A percentile compares a stretch with the other conserved stretches of the same genome.
phyloP scores from a whole-genome alignment of 768 basidiomycete species.

The Termitomyces eurrhizus region DNA sequence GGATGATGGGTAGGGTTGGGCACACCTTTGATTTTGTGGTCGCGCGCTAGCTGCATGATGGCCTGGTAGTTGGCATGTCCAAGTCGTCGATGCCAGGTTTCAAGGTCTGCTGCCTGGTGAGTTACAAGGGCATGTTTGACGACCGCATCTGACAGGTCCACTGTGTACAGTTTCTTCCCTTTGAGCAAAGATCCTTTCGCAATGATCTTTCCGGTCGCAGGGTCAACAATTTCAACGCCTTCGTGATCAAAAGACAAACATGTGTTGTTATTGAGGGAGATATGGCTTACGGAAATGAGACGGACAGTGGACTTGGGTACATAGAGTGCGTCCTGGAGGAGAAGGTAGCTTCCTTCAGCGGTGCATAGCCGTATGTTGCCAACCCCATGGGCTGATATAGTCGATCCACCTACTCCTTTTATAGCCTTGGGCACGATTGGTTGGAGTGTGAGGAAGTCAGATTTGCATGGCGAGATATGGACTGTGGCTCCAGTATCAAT shows the following conservation, averaged over 20 bases:
- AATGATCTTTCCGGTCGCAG: no score
- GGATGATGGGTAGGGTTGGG: no score
- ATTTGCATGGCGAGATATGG: no score
- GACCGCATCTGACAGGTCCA: background rate
- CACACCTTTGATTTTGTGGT: background rate
- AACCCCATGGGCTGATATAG: background rate
- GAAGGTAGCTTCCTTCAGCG: background rate
- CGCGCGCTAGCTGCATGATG: background rate
- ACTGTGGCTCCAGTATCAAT: background rate
- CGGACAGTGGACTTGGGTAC: background rate
- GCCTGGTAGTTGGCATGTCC: background rate
- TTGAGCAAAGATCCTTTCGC: no score
- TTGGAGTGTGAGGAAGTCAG: no score
- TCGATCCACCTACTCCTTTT: no score
- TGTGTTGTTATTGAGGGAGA: background rate
- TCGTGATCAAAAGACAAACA: background rate
- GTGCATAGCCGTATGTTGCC: background rate
- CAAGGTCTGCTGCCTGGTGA: background rate
- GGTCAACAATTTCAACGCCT: no score
- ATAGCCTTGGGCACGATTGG: no score
- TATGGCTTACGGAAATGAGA: background rate
- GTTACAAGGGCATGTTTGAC: background rate
- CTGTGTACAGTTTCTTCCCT: no score
- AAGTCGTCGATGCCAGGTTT: background rate
- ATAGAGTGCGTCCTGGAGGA: background rate